Conservation (phyloP, 192 early-diverging fungal genomes). For the Spinellus fusiger region DNA sequence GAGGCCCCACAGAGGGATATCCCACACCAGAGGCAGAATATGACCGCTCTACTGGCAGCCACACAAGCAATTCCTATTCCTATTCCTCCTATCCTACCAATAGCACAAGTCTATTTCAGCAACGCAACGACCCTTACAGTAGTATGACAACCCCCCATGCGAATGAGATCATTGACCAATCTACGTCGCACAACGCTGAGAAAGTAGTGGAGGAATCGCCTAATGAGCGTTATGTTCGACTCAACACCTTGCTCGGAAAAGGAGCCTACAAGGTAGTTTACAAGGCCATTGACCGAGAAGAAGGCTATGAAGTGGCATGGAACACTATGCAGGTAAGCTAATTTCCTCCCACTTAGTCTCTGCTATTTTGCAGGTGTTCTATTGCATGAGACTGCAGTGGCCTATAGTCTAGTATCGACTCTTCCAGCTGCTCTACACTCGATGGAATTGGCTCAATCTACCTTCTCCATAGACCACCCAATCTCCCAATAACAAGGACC, state of each 20-base stretch:
- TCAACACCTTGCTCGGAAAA: constrained; percentile 61
- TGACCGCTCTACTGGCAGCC: background rate
- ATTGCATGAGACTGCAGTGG: too few species aligned
- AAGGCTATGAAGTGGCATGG: constrained; percentile 88
- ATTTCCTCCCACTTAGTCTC: too few species aligned
- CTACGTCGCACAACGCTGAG: constrained; percentile 42
- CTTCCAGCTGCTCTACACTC: background rate
- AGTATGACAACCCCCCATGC: constrained; percentile 2
- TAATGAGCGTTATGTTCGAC: constrained; percentile 50
- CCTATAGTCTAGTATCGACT: background rate
- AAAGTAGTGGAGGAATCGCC: constrained; percentile 50
- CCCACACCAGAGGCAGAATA: constrained; percentile 1
- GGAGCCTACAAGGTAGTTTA: constrained; percentile 83
- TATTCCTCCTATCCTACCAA: constrained; percentile 1
- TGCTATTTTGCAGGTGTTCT: too few species aligned
- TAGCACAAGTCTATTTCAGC: background rate
- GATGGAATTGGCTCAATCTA: background rate
- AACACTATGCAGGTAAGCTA: constrained; percentile 64
- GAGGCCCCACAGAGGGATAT: constrained; percentile 25
- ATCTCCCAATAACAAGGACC: constrained; percentile 28
- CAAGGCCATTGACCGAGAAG: constrained; percentile 77
- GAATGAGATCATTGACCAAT: constrained; percentile 49
- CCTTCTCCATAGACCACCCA: constrained; percentile 9
- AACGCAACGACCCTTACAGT: constrained; percentile 5
- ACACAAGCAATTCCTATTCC: background rate